A percentile compares a stretch with the other conserved stretches of the same genome.
phyloP scores from a whole-genome alignment of 176 grass and related monocot species.

The Hordeum vulgare region DNA sequence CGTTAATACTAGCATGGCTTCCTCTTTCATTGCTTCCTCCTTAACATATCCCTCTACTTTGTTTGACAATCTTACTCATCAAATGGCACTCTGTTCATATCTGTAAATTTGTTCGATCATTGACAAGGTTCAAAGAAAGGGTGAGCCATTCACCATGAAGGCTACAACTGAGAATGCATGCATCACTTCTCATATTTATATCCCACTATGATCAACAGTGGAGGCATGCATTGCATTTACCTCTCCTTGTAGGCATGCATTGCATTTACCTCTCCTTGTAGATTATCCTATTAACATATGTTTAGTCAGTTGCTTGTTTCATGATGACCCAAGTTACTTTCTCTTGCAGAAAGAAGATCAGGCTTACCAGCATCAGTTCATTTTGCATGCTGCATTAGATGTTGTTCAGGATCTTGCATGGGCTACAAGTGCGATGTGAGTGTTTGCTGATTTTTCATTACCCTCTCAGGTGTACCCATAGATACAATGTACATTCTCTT shows the following conservation, averaged over 20 bases:
- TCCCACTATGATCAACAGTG: not conserved
- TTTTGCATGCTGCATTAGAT: conserved; percentile 58
- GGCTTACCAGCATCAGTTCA: conserved; percentile 58
- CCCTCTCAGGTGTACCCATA: not conserved
- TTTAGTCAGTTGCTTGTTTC: not conserved
- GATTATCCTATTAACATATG: not conserved
- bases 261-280: not conserved
- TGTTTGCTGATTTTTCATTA: conserved; percentile 5
- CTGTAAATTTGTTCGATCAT: not conserved
- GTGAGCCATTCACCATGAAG: not conserved
- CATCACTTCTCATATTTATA: not conserved
- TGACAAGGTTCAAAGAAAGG: not conserved
- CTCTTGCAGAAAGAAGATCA: conserved; percentile 50
- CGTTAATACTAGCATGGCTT: not conserved
- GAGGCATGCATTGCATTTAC: not conserved
- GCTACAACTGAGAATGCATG: not conserved
- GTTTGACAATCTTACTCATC: not conserved
- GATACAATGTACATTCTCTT: not conserved
- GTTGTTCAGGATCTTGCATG: conserved; percentile 71
- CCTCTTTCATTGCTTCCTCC: not conserved
- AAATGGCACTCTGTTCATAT: not conserved
- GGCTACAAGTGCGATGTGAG: conserved; percentile 62
- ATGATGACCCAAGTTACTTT: not conserved
- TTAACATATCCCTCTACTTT: not conserved
- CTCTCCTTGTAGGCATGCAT: not conserved